phyloP scores from a whole-genome alignment of 495 filamentous ascomycete species.

The Collariella sp. region DNA sequence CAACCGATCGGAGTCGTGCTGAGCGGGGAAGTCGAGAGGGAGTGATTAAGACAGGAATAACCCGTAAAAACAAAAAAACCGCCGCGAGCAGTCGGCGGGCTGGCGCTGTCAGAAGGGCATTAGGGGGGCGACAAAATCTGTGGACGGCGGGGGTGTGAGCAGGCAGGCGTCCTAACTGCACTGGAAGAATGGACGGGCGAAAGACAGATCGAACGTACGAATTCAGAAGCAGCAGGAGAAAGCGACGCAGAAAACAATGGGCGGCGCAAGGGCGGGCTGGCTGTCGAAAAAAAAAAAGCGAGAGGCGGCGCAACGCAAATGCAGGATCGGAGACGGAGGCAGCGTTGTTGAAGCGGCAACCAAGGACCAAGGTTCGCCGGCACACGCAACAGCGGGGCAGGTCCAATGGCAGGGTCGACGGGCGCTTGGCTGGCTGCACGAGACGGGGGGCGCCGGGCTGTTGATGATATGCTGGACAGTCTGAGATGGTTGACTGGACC shows the following conservation, averaged over 20 bases:
- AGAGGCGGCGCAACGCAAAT: conserved; percentile 22
- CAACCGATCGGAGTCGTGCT: conserved; percentile 1
- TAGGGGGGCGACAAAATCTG: conserved; percentile 24
- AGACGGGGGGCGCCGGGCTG: background rate
- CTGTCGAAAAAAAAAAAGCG: conserved; percentile 19
- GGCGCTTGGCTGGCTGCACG: background rate
- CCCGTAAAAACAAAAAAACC: conserved; percentile 1
- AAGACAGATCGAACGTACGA: conserved; percentile 20
- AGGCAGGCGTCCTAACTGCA: conserved; percentile 18
- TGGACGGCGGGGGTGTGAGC: conserved; percentile 19
- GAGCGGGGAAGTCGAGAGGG: conserved; percentile 7
- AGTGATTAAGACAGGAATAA: conserved; percentile 7
- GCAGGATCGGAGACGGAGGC: background rate
- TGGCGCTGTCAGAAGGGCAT: conserved; percentile 23
- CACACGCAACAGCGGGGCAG: conserved; percentile 11
- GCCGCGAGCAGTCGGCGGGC: conserved; percentile 11
- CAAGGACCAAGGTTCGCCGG: conserved; percentile 12
- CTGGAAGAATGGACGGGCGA: conserved; percentile 12
- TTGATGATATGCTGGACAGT: background rate
- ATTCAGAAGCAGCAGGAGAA: conserved; percentile 8
- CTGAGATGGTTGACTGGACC: background rate
- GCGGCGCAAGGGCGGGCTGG: conserved; percentile 10
- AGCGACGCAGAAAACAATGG: conserved; percentile 23
- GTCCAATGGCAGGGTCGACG: conserved; percentile 7
- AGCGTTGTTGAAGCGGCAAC: conserved; percentile 26